Evolutionary conservation across 257 asterid species (phyloP).

Genomic region (Solanum piurae): DNA sequence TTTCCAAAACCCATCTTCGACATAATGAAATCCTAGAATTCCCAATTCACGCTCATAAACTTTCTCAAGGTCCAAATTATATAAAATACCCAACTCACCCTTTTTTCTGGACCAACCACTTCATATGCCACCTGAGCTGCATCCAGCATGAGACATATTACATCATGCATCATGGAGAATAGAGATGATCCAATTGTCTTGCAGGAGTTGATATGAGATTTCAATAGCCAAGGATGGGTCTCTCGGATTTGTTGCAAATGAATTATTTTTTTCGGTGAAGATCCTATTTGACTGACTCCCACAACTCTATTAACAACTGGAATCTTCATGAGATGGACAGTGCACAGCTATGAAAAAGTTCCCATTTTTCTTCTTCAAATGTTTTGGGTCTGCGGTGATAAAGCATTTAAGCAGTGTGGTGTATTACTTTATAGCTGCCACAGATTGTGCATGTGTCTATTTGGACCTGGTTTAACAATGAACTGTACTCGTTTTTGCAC

Average conservation of each 20-base stretch:
- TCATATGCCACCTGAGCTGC: neutral
- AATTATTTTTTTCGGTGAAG: neutral
- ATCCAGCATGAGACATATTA: neutral
- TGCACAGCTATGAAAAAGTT: neutral
- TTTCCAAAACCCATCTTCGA: neutral
- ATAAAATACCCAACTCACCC: neutral
- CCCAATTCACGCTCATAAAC: neutral
- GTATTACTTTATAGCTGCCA: neutral
- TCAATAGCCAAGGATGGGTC: neutral
- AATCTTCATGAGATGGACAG: neutral
- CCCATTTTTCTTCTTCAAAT: neutral
- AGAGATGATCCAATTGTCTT: neutral
- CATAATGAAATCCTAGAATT: neutral
- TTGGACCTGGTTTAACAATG: neutral
- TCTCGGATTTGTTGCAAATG: neutral
- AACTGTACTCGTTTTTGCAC: neutral
- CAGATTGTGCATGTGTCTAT: neutral
- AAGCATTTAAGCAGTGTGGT: neutral
- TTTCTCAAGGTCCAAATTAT: neutral
- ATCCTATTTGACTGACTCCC: neutral
- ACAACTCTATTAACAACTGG: neutral
- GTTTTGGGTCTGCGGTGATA: neutral
- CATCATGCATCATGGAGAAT: neutral
- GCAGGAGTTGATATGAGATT: neutral
- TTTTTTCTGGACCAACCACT: neutral